A percentile compares a stretch with the other conserved stretches of the same genome.
phyloP scores from a whole-genome alignment of 169 alveolate species.

The Cyclospora cayetanensis region DNA sequence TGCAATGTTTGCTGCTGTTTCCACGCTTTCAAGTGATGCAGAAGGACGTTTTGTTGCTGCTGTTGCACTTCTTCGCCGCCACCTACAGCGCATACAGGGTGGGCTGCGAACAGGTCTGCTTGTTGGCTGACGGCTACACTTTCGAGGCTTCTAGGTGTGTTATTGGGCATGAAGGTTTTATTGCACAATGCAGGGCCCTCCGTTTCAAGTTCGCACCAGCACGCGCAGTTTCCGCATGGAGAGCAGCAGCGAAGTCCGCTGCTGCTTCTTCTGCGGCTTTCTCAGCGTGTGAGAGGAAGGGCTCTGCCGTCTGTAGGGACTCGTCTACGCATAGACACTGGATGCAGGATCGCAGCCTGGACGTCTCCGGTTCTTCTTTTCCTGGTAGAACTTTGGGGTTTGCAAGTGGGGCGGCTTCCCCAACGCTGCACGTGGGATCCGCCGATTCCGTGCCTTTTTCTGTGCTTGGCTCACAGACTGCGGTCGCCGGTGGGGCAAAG shows the following conservation, averaged over 20 bases:
- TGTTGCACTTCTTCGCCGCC: not conserved
- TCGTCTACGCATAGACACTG: constrained; percentile 47
- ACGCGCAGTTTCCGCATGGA: not conserved
- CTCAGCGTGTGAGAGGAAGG: constrained; percentile 32
- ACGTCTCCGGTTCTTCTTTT: not conserved
- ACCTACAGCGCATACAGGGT: too few relatives aligned
- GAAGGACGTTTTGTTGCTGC: not conserved
- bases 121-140: too few relatives aligned
- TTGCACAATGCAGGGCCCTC: too few relatives aligned
- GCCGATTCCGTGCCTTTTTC: not conserved
- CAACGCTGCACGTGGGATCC: too few relatives aligned
- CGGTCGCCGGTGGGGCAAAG: too few relatives aligned
- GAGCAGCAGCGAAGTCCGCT: not conserved
- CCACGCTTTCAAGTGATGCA: not conserved
- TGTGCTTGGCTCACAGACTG: too few relatives aligned
- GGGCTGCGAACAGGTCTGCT: too few relatives aligned
- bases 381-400: not conserved
- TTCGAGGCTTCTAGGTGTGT: too few relatives aligned
- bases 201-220: too few relatives aligned
- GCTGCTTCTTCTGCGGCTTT: not conserved
- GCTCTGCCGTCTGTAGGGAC: constrained; percentile 3
- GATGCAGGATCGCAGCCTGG: not conserved
- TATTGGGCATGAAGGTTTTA: too few relatives aligned
- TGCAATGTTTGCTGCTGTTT: not conserved
- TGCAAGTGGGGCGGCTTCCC: not conserved